Percentiles rank a stretch among this genome's conserved stretches.
Evolutionary conservation across 108 stramenopile genomes (phyloP).

Genomic region (Nitzschia sp.): DNA sequence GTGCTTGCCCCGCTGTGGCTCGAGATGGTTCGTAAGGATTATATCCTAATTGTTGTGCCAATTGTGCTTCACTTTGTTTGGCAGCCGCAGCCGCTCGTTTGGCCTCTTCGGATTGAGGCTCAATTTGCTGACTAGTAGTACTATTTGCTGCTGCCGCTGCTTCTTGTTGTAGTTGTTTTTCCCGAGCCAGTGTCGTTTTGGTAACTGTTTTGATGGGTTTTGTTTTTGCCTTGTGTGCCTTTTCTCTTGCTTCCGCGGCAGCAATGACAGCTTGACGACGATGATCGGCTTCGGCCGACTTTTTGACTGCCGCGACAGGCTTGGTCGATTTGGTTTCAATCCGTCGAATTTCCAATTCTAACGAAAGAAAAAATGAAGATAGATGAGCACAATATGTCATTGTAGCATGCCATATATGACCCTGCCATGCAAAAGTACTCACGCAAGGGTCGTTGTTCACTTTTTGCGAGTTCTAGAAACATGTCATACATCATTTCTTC

Average conservation of each 20-base stretch:
- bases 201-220: conserved; percentile 49
- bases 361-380: not conserved
- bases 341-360: conserved; percentile 34
- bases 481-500: conserved; percentile 67
- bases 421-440: no score
- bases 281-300: conserved; percentile 59
- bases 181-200: conserved; percentile 35
- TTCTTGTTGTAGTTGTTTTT: conserved; percentile 23
- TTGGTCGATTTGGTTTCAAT: conserved; percentile 7
- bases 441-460: conserved; percentile 53
- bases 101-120: conserved; percentile 54
- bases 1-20: conserved; percentile 76
- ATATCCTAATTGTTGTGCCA: conserved; percentile 70
- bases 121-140: not conserved
- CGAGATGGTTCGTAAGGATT: conserved; percentile 81
- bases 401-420: no score
- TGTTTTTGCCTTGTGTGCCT: conserved; percentile 54
- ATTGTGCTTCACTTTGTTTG: conserved; percentile 53
- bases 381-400: no score
- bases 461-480: conserved; percentile 58
- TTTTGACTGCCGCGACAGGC: not conserved
- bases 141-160: not conserved
- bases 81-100: conserved; percentile 59
- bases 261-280: conserved; percentile 83
- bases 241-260: conserved; percentile 82